phyloP scores from a whole-genome alignment of 495 filamentous ascomycete genomes.

The Hypoxylon rickii region DNA sequence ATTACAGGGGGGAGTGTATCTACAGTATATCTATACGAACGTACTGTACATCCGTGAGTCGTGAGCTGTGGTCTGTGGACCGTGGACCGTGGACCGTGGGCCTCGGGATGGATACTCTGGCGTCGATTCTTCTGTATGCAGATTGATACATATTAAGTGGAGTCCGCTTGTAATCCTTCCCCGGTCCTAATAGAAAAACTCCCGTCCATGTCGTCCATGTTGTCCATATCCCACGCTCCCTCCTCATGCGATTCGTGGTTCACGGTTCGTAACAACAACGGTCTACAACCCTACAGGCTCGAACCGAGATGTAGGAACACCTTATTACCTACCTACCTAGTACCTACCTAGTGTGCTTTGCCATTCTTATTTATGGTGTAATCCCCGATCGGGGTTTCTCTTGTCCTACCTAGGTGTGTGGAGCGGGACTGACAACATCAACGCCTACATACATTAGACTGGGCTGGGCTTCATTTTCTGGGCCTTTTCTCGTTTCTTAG shows the following conservation, averaged over 20 bases:
- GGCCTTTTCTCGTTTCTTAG: no score
- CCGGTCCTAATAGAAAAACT: conserved; percentile 13
- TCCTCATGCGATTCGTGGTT: no score
- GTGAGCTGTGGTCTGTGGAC: no score
- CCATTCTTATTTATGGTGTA: not conserved
- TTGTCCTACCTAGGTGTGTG: not conserved
- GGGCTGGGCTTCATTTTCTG: no score
- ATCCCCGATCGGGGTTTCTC: not conserved
- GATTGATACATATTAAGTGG: not conserved
- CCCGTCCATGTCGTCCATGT: no score
- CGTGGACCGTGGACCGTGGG: no score
- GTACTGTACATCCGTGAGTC: not conserved
- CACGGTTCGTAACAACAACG: not conserved
- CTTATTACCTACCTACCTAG: no score
- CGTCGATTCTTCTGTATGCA: no score
- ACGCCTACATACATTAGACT: no score
- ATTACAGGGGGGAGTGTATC: conserved; percentile 27
- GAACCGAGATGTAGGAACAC: not conserved
- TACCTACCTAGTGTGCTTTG: not conserved
- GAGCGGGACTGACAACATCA: no score
- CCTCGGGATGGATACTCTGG: no score
- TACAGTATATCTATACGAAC: not conserved
- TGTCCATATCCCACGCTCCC: not conserved
- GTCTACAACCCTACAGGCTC: not conserved
- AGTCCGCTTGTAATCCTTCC: conserved; percentile 10